phyloP scores from a whole-genome alignment of 2,329 filamentous ascomycete species.

The Ophiostoma montium region DNA sequence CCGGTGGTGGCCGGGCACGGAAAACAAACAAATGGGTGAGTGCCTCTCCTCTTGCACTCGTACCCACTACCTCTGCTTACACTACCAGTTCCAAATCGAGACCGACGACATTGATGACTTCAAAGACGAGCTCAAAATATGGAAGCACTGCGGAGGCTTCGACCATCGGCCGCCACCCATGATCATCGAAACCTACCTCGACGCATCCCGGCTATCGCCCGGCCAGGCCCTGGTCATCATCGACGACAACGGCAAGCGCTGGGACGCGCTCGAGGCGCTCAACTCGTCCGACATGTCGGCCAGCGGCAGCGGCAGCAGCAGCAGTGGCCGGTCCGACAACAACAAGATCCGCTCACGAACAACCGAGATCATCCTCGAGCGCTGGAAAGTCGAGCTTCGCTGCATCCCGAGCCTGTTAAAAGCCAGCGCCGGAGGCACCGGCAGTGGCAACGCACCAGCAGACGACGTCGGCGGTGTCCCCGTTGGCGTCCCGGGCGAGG shows the following conservation, averaged over 20 bases:
- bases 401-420: conserved; percentile 26
- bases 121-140: conserved; percentile 62
- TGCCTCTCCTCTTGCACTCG: too few species aligned
- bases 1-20: conserved; percentile 34
- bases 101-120: conserved; percentile 87
- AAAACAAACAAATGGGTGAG: conserved; percentile 84
- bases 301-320: conserved; percentile 25
- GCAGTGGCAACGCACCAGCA: background rate
- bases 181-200: conserved; percentile 81
- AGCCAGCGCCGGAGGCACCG: background rate
- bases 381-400: conserved; percentile 79
- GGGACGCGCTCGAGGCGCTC: conserved; percentile 79
- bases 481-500: too few species aligned
- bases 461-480: background rate
- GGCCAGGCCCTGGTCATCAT: conserved; percentile 79
- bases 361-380: conserved; percentile 72
- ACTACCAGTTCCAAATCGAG: conserved; percentile 74
- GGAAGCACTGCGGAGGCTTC: conserved; percentile 67
- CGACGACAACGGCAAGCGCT: conserved; percentile 81
- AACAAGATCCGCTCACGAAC: conserved; percentile 11
- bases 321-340: conserved; percentile 17
- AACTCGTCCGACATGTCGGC: conserved; percentile 44
- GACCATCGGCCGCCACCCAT: conserved; percentile 68
- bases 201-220: conserved; percentile 61
- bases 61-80: conserved; percentile 27